phyloP scores from a whole-genome alignment of 2,329 filamentous ascomycete species.

The Metarhizium anisopliae region DNA sequence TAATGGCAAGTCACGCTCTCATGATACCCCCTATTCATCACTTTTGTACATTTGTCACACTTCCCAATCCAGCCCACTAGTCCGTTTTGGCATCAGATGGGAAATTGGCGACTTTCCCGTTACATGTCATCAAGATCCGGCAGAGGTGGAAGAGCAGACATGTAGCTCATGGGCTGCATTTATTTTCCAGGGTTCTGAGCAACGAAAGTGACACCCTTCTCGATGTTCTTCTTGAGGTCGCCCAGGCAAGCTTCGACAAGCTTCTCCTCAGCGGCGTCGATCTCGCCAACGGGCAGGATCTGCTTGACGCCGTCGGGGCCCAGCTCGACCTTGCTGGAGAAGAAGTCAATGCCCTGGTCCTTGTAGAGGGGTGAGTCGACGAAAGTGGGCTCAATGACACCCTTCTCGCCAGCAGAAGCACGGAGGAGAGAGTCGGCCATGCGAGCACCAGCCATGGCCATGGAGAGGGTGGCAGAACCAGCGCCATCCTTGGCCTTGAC shows the following conservation, averaged over 20 bases:
- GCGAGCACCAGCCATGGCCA: conserved; percentile 88
- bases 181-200: conserved; percentile 52
- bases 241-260: conserved; percentile 76
- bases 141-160: background rate
- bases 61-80: background rate
- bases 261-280: conserved; percentile 80
- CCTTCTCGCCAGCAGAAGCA: conserved; percentile 87
- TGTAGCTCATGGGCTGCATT: conserved; percentile 13
- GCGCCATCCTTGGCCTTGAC: conserved; percentile 98
- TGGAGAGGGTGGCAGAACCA: conserved; percentile 93
- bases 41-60: conserved; percentile 3
- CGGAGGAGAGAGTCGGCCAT: conserved; percentile 88
- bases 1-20: background rate
- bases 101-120: background rate
- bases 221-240: conserved; percentile 91
- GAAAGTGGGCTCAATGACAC: conserved; percentile 90
- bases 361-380: conserved; percentile 97
- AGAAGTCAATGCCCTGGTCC: conserved; percentile 96
- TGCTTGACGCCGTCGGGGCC: conserved; percentile 94
- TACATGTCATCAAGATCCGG: background rate
- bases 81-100: background rate
- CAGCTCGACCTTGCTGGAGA: conserved; percentile 89
- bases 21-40: background rate
- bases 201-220: conserved; percentile 68
- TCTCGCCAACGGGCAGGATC: conserved; percentile 77